Evolutionary conservation across 495 filamentous ascomycete species (phyloP).

Genomic region (Podospora comata): DNA sequence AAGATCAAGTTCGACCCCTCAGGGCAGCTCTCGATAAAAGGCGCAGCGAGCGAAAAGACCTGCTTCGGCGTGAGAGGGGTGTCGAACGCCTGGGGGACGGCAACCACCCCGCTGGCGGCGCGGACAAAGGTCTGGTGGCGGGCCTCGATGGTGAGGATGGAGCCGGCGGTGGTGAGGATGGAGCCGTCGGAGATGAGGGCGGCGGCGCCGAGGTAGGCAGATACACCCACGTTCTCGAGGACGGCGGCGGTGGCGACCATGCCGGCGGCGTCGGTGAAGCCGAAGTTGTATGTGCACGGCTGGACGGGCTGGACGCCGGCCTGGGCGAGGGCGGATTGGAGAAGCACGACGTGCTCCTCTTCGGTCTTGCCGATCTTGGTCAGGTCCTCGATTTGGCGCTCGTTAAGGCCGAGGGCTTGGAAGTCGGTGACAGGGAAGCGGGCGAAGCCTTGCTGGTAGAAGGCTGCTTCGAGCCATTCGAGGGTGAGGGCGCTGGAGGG

Average conservation of each 20-base stretch:
- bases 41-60: constrained; percentile 62
- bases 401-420: constrained; percentile 50
- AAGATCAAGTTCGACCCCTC: constrained; percentile 55
- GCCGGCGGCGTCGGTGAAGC: constrained; percentile 54
- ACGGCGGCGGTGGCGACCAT: constrained; percentile 60
- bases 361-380: constrained; percentile 53
- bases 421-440: constrained; percentile 60
- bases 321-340: constrained; percentile 52
- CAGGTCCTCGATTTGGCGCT: constrained; percentile 48
- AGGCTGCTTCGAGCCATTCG: constrained; percentile 60
- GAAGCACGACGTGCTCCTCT: constrained; percentile 53
- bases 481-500: constrained; percentile 57
- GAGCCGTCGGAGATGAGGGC: constrained; percentile 51
- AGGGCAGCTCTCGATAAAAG: constrained; percentile 61
- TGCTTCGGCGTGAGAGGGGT: constrained; percentile 54
- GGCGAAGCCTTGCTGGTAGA: constrained; percentile 60
- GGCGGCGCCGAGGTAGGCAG: constrained; percentile 61
- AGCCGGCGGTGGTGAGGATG: constrained; percentile 55
- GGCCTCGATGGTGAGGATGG: constrained; percentile 59
- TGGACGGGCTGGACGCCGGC: constrained; percentile 55
- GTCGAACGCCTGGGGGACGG: constrained; percentile 60
- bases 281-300: constrained; percentile 61
- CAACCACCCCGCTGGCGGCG: constrained; percentile 40
- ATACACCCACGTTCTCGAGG: constrained; percentile 61
- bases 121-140: constrained; percentile 62